phyloP scores from a whole-genome alignment of 768 basidiomycete species.

The Termitomyces sp. region DNA sequence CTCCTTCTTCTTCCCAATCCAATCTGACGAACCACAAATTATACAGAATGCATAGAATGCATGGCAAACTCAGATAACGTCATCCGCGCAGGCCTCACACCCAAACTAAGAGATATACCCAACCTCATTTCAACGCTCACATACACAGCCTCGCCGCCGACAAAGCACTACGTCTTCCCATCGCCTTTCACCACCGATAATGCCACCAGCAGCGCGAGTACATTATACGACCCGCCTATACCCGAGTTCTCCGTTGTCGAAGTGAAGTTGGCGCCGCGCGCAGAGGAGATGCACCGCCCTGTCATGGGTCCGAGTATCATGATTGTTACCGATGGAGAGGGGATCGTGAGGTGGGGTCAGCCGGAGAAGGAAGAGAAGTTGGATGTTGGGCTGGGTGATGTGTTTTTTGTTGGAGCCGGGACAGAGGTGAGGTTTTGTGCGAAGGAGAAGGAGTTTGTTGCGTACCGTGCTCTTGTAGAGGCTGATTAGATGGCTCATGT shows the following conservation, averaged over 20 bases:
- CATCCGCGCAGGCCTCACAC: slow-evolving; percentile 96
- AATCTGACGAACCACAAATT: neutral
- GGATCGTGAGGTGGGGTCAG: slow-evolving; percentile 47
- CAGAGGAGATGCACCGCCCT: slow-evolving; percentile 51
- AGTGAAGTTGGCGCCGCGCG: slow-evolving; percentile 42
- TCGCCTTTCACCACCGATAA: slow-evolving; percentile 31
- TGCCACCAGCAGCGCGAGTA: slow-evolving; percentile 26
- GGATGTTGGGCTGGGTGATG: slow-evolving; percentile 60
- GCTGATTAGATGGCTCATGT: slow-evolving; percentile 13
- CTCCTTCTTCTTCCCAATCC: neutral
- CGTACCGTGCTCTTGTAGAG: slow-evolving; percentile 73
- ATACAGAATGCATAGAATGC: slow-evolving; percentile 79
- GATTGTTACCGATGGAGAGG: slow-evolving; percentile 72
- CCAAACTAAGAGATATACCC: slow-evolving; percentile 91
- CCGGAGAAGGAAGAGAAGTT: slow-evolving; percentile 24
- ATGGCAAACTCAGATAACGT: slow-evolving; percentile 99
- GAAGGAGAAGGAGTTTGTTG: slow-evolving; percentile 38
- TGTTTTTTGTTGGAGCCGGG: slow-evolving; percentile 80
- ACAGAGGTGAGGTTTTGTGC: slow-evolving; percentile 47
- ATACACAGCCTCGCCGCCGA: slow-evolving; percentile 68
- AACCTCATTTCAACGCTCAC: slow-evolving; percentile 88
- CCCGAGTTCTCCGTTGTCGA: slow-evolving; percentile 89
- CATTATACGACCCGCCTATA: slow-evolving; percentile 87
- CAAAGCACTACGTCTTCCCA: slow-evolving; percentile 69
- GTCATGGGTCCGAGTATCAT: slow-evolving; percentile 84